Base-by-base conservation (phyloP, 2,329 filamentous ascomycete species). In the Fusarium tupiense region DNA sequence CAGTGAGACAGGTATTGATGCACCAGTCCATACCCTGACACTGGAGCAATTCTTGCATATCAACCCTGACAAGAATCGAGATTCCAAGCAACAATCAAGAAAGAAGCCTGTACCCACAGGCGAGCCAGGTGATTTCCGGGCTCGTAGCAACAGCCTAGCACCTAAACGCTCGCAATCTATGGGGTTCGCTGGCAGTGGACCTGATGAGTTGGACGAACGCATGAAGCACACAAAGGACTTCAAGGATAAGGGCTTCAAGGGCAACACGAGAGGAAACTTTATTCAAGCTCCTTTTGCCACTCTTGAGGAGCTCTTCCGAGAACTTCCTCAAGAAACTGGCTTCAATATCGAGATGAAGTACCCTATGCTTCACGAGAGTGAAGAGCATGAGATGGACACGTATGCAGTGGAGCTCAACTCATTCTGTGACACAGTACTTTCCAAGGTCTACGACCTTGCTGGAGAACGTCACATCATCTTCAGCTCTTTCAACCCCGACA, bases 281-380 rank as follows among this genome's bases (percentile, higher is more conserved):
- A 98, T 99, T 78, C 96, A 98, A 81, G 94, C 94, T 1, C 95
- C 96, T 0, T 99, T 99, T 84, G 95, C 96, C 13, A 99, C 96
- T 0, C 87, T 99, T 9, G 95, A 98, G 82, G 94, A 98, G 71
- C 91, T 98, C 81, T 98, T 99, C 85, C 89, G 90, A 78, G 92
- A 95, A 80, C 85, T 99, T 1, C 94, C 95, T 0, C 89, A 93
- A 72, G 88, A 90, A 20, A 93, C 97, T 29, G 95, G 96, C 20
- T 99, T 99, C 88, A 98, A 99, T 83, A 97, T 99, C 76, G 96
- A 99, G 85, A 93, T 99, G 89, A 98, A 99, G 84, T 99, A 99
- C 81, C 96, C 96, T 10, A 98, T 98, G 95, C 90, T 99, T 47
- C 93, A 96, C 81, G 97, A 99, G 86, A 94, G 91, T 67, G 94